A percentile compares a stretch with the other conserved stretches of the same genome.
These are phyloP conservation scores for Leishmania turanica DNA, from an alignment of 208 protist genomes.

Conservation along the genomic window DNA sequence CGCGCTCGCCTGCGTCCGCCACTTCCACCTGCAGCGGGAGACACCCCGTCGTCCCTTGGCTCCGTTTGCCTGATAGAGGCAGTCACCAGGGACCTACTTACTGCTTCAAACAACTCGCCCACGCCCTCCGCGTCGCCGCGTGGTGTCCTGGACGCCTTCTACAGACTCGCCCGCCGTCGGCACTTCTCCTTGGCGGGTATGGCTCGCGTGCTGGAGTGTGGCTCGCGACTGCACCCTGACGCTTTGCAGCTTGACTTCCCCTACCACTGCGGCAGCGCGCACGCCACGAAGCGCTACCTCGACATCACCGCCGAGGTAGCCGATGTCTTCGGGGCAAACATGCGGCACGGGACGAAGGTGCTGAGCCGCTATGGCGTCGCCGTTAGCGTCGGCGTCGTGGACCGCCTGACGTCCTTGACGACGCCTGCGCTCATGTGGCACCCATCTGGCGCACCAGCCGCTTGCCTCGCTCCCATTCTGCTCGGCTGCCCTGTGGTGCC, in stretches of 20 bases:
- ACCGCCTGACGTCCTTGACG: conserved; percentile 23
- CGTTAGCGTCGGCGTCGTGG: conserved; percentile 63
- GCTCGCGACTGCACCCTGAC: conserved; percentile 44
- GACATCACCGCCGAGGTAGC: conserved; percentile 63
- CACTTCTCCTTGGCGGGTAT: conserved; percentile 60
- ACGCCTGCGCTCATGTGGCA: conserved; percentile 72
- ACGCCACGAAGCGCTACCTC: conserved; percentile 74
- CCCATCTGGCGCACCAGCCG: conserved; percentile 66
- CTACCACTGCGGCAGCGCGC: conserved; percentile 76
- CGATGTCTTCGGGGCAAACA: conserved; percentile 35
- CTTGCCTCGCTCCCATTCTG: conserved; percentile 70
- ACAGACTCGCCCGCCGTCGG: conserved; percentile 50
- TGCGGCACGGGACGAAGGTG: conserved; percentile 70
- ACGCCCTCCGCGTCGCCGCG: neutral
- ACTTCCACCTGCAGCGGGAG: neutral
- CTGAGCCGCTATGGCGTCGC: conserved; percentile 80
- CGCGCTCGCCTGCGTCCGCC: conserved; percentile 34
- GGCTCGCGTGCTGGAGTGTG: conserved; percentile 40
- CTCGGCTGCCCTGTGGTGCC: conserved; percentile 50
- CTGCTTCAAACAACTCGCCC: neutral
- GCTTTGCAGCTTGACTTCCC: conserved; percentile 73
- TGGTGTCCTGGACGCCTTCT: conserved; percentile 50
- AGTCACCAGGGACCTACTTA: conserved; percentile 26
- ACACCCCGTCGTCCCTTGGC: conserved; percentile 29
- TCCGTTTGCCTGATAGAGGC: conserved; percentile 66